Conservation (phyloP, 768 basidiomycete genomes). For the Sarcomyxa edulis region DNA sequence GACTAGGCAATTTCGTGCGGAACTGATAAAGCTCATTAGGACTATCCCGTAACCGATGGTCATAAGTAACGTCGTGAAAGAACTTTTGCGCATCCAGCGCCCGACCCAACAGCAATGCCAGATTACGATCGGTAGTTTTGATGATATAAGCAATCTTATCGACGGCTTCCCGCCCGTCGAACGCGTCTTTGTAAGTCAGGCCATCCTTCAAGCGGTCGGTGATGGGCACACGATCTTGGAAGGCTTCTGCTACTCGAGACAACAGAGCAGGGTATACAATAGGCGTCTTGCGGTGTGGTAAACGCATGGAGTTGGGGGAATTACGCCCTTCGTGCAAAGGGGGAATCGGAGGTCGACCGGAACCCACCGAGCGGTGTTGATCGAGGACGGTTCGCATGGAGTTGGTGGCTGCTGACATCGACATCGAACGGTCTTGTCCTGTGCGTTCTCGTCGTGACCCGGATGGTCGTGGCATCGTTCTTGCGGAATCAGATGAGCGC, state of each 20-base stretch:
- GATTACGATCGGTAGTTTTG: conserved; percentile 95
- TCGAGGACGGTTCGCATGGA: conserved; percentile 43
- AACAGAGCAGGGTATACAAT: conserved; percentile 94
- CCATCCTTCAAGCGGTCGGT: conserved; percentile 89
- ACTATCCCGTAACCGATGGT: conserved; percentile 90
- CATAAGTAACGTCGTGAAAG: conserved; percentile 99
- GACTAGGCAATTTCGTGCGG: conserved; percentile 73
- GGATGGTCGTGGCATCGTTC: conserved; percentile 48
- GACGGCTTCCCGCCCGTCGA: conserved; percentile 96
- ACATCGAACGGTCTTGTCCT: conserved; percentile 68
- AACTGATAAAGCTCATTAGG: conserved; percentile 91
- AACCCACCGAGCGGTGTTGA: conserved; percentile 25
- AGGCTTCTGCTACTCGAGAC: conserved; percentile 91
- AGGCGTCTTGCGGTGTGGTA: conserved; percentile 50
- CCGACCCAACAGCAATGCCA: conserved; percentile 91
- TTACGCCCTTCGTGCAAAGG: conserved; percentile 31
- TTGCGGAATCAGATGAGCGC: conserved; percentile 67
- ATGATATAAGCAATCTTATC: conserved; percentile 97
- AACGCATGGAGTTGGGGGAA: conserved; percentile 35
- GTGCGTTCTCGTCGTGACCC: conserved; percentile 54
- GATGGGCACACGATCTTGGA: conserved; percentile 74
- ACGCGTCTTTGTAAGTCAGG: conserved; percentile 92
- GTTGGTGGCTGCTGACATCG: conserved; percentile 61
- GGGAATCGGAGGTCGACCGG: conserved; percentile 27
- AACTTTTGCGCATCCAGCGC: conserved; percentile 98